Conservation (phyloP, 768 basidiomycete species). For the Lentinula guzmanii region DNA sequence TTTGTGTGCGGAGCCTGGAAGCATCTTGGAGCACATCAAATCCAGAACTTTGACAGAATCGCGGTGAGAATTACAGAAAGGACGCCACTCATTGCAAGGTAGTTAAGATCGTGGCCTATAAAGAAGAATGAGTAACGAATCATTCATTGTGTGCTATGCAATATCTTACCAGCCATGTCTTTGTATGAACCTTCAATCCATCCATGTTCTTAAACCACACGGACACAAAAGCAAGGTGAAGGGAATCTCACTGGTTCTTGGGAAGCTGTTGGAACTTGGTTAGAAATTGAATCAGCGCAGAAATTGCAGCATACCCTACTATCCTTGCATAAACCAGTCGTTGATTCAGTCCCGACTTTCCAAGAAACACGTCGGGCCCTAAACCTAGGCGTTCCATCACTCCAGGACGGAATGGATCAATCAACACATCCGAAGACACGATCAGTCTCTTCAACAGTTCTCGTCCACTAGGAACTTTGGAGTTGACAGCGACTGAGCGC, state of each 20-base stretch:
- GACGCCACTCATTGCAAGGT: constrained; percentile 73
- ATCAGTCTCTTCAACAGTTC: constrained; percentile 54
- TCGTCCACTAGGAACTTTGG: constrained; percentile 55
- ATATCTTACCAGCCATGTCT: constrained; percentile 64
- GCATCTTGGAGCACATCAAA: constrained; percentile 36
- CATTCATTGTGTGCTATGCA: background rate
- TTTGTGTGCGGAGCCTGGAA: constrained; percentile 57
- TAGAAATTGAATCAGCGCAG: background rate
- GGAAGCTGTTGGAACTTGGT: constrained; percentile 36
- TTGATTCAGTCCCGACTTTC: constrained; percentile 52
- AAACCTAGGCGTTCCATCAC: constrained; percentile 74
- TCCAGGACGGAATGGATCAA: constrained; percentile 81
- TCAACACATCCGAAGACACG: constrained; percentile 65
- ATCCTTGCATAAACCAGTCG: constrained; percentile 70
- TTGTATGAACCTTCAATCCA: constrained; percentile 50
- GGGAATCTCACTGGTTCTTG: constrained; percentile 43
- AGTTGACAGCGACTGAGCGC: constrained; percentile 65
- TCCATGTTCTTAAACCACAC: constrained; percentile 4
- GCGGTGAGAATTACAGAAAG: constrained; percentile 42
- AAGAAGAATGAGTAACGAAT: background rate
- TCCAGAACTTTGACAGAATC: background rate
- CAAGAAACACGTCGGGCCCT: constrained; percentile 70
- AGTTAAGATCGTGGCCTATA: constrained; percentile 80
- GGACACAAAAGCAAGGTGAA: background rate
- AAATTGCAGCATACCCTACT: constrained; percentile 46